Percentiles rank a stretch among this genome's conserved stretches.
phyloP scores from a whole-genome alignment of 2,329 filamentous ascomycete species.

The Paraconiothyrium sp. region DNA sequence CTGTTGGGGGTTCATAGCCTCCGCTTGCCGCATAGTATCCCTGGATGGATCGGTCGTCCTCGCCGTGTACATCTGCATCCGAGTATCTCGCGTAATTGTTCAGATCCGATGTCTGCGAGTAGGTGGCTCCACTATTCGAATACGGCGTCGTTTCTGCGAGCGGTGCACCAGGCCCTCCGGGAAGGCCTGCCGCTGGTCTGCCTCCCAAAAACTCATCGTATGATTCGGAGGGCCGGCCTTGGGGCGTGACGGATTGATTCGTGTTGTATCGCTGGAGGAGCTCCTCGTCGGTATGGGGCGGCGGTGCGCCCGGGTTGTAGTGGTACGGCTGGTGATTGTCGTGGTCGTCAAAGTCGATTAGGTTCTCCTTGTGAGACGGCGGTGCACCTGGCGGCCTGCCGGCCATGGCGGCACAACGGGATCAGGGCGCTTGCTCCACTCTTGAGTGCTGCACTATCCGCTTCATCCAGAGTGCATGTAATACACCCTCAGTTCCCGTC shows the following conservation, averaged over 20 bases:
- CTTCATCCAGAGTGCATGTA: conserved; percentile 34
- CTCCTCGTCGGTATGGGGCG: conserved; percentile 83
- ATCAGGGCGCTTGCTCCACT: conserved; percentile 32
- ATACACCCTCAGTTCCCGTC: conserved; percentile 11
- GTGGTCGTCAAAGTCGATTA: conserved; percentile 78
- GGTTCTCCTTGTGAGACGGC: conserved; percentile 61
- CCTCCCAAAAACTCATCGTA: conserved; percentile 94
- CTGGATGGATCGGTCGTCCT: conserved; percentile 78
- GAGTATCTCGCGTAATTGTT: conserved; percentile 93
- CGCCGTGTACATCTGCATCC: conserved; percentile 82
- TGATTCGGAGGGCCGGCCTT: conserved; percentile 82
- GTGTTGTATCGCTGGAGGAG: conserved; percentile 79
- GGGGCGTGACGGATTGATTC: conserved; percentile 69
- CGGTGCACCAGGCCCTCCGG: conserved; percentile 54
- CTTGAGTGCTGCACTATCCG: conserved; percentile 30
- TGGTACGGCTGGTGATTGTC: conserved; percentile 77
- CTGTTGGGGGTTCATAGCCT: conserved; percentile 64
- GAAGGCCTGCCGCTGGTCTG: conserved; percentile 57
- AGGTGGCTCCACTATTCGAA: conserved; percentile 54
- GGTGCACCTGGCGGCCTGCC: conserved; percentile 65
- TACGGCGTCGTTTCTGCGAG: conserved; percentile 50
- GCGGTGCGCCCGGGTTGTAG: conserved; percentile 75
- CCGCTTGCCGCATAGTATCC: conserved; percentile 78
- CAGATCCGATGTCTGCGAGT: conserved; percentile 81
- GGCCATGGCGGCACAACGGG: conserved; percentile 54